Evolutionary conservation across 148 eudicot genomes (phyloP).

Genomic region (Polygonum maritimum): DNA sequence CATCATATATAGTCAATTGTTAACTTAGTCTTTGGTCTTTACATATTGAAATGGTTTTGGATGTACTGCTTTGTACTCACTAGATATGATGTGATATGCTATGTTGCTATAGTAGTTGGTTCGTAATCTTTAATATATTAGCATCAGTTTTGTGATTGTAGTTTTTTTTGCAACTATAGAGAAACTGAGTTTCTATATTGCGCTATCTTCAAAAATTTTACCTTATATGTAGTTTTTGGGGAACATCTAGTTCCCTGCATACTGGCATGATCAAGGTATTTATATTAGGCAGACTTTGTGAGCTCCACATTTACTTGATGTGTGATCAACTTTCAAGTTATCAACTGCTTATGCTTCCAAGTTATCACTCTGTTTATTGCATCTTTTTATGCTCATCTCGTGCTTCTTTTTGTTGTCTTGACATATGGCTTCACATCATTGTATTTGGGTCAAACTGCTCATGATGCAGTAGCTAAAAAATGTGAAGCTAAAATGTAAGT

Average conservation of each 20-base stretch:
- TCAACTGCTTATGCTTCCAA: neutral
- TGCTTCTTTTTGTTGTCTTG: neutral
- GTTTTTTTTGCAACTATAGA: neutral
- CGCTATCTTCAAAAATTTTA: neutral
- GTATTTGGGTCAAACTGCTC: neutral
- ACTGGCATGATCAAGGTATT: neutral
- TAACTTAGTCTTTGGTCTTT: neutral
- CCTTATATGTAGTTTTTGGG: neutral
- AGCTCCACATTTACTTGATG: neutral
- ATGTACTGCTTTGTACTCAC: neutral
- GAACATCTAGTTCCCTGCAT: neutral
- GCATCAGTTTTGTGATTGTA: neutral
- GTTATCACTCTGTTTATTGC: no score
- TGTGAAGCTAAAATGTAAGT: neutral
- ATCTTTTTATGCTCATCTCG: neutral
- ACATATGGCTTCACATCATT: neutral
- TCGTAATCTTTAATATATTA: no score
- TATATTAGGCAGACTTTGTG: neutral
- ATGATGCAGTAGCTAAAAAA: neutral
- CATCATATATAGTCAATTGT: neutral
- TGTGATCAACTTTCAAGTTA: neutral
- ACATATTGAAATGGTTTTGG: neutral
- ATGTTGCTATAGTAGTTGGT: neutral
- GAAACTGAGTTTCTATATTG: no score
- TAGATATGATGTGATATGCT: no score